These are phyloP conservation scores for Boletellus deceptivus DNA, from an alignment of 1,284 basidiomycete genomes.

Conservation along the genomic window DNA sequence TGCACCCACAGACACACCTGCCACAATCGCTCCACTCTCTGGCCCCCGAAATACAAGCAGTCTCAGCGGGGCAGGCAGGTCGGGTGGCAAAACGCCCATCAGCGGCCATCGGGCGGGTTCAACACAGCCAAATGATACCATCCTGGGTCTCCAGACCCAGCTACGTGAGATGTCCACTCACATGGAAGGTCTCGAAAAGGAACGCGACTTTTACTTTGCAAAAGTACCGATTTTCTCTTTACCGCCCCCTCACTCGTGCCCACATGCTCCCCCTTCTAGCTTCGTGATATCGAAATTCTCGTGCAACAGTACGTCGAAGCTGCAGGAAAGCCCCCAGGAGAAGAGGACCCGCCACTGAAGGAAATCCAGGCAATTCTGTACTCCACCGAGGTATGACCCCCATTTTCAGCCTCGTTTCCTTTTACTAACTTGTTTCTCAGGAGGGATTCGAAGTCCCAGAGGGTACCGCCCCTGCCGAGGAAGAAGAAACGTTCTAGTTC, in stretches of 20 bases:
- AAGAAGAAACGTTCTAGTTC: constrained; percentile 58
- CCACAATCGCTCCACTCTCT: constrained; percentile 69
- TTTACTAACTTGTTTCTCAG: constrained; percentile 30
- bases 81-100: constrained; percentile 69
- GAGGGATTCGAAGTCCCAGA: constrained; percentile 76
- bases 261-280: constrained; percentile 42
- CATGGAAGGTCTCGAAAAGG: constrained; percentile 89
- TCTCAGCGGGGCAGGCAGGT: constrained; percentile 41
- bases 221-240: constrained; percentile 60
- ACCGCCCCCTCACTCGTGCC: constrained; percentile 4
- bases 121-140: constrained; percentile 57
- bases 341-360: constrained; percentile 68
- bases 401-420: neutral
- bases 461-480: constrained; percentile 41
- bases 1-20: constrained; percentile 69
- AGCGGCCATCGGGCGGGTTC: constrained; percentile 62
- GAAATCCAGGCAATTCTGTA: constrained; percentile 95
- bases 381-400: constrained; percentile 77
- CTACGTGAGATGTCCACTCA: constrained; percentile 81
- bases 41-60: constrained; percentile 40
- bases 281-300: constrained; percentile 94
- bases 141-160: constrained; percentile 71
- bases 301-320: constrained; percentile 73
- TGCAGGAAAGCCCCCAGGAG: constrained; percentile 51
- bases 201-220: constrained; percentile 97